Evolutionary conservation across 345 rosid genomes (phyloP).

Genomic region (Lagerstroemia speciosa): DNA sequence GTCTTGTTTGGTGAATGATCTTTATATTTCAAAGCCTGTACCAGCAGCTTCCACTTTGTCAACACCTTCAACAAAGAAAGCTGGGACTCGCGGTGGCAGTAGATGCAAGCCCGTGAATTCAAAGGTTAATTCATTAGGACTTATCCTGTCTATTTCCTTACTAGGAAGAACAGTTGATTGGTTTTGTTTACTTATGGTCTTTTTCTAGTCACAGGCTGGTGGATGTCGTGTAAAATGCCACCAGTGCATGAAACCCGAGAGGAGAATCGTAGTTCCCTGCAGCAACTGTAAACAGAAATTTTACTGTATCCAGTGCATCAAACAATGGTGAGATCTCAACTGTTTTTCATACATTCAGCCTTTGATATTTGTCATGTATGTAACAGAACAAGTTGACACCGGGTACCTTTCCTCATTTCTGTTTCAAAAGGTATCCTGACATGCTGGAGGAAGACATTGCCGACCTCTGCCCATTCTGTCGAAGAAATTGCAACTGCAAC

Average conservation of each 20-base stretch:
- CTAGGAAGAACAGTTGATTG: background rate
- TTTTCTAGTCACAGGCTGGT: background rate
- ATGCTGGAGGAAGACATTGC: conserved; percentile 44
- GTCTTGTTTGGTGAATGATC: background rate
- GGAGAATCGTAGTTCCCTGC: conserved; percentile 46
- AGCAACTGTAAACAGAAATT: conserved; percentile 14
- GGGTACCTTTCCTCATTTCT: background rate
- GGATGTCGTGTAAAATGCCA: conserved; percentile 37
- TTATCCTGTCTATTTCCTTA: background rate
- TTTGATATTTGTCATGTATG: background rate
- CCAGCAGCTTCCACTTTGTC: background rate
- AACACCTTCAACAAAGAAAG: background rate
- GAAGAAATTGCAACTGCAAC: conserved; percentile 73
- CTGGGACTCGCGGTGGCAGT: background rate
- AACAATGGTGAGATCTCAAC: conserved; percentile 36
- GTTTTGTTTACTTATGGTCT: background rate
- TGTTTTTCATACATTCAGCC: background rate
- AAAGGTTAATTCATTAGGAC: background rate
- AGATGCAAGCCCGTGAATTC: background rate
- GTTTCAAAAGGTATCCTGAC: conserved; percentile 51
- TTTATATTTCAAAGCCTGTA: background rate
- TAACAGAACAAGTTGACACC: background rate
- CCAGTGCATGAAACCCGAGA: conserved; percentile 61
- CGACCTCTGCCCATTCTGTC: conserved; percentile 61
- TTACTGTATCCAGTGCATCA: conserved; percentile 36